Conservation (phyloP, 1,139 yeast species). For the Nematodospora anomalae region DNA sequence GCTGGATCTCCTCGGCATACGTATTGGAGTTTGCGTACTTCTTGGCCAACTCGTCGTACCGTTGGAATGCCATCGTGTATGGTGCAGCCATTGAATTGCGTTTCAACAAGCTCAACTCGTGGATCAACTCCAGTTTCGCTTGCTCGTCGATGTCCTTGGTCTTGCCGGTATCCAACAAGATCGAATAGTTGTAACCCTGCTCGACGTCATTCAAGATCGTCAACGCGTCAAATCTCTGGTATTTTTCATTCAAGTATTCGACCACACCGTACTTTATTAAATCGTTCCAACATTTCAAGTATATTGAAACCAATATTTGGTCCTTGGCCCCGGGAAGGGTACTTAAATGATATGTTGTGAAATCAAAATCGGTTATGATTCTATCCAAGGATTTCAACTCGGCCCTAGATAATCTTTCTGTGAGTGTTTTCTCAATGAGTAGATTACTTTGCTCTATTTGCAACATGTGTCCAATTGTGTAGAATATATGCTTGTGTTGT, state of each 20-base stretch:
- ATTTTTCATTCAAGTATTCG: constrained; percentile 41
- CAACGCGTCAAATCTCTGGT: constrained; percentile 33
- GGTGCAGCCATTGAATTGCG: constrained; percentile 92
- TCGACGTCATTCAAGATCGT: constrained; percentile 48
- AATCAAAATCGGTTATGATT: constrained; percentile 90
- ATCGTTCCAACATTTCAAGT: constrained; percentile 76
- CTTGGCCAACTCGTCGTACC: constrained; percentile 70
- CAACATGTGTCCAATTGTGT: constrained; percentile 36
- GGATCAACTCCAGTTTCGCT: constrained; percentile 51
- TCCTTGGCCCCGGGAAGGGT: constrained; percentile 69
- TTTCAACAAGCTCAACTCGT: constrained; percentile 70
- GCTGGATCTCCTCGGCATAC: constrained; percentile 53
- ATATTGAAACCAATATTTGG: constrained; percentile 64
- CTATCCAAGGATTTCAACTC: constrained; percentile 68
- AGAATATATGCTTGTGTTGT: no score
- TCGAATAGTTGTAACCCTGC: constrained; percentile 78
- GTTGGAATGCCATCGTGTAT: constrained; percentile 77
- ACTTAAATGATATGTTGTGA: constrained; percentile 89
- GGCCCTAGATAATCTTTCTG: constrained; percentile 36
- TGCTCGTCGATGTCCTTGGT: constrained; percentile 44
- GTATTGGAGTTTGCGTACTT: constrained; percentile 48
- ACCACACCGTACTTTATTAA: constrained; percentile 65
- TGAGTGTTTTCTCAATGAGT: constrained; percentile 43
- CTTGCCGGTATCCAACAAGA: constrained; percentile 61
- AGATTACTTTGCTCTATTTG: constrained; percentile 48